These are phyloP conservation scores for Ganoderma multipileum DNA, from an alignment of 1,284 basidiomycete genomes.

Conservation along the genomic window DNA sequence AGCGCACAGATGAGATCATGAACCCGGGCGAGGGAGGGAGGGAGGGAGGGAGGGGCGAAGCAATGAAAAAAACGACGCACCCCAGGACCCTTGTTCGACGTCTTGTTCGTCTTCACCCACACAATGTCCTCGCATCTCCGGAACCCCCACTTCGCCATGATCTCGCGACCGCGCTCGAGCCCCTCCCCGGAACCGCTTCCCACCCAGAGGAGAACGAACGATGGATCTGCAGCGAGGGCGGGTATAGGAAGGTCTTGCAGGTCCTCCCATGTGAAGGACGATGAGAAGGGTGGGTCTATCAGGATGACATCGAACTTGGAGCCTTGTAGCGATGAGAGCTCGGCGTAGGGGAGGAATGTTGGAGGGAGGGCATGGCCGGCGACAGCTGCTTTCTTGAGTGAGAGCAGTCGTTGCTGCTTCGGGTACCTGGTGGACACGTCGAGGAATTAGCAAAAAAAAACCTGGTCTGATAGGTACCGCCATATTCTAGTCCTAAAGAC, in stretches of 20 bases:
- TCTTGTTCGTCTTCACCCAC: constrained; percentile 93
- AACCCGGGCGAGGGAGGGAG: no score
- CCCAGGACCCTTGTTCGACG: constrained; percentile 73
- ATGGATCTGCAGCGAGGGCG: constrained; percentile 86
- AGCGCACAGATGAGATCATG: background rate
- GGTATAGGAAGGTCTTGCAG: constrained; percentile 87
- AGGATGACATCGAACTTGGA: constrained; percentile 93
- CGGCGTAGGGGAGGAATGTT: constrained; percentile 69
- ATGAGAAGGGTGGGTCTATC: constrained; percentile 88
- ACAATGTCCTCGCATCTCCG: constrained; percentile 96
- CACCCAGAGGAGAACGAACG: constrained; percentile 97
- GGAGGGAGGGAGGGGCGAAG: no score
- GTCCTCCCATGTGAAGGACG: constrained; percentile 85
- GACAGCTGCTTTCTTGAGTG: constrained; percentile 79
- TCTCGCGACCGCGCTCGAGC: constrained; percentile 90
- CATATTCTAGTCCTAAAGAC: background rate
- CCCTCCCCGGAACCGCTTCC: constrained; percentile 92
- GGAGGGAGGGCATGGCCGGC: constrained; percentile 68
- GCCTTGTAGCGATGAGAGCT: constrained; percentile 60
- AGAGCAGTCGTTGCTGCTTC: constrained; percentile 84
- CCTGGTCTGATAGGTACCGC: background rate
- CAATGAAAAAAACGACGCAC: constrained; percentile 43
- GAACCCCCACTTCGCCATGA: constrained; percentile 95
- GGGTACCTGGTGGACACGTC: constrained; percentile 70
- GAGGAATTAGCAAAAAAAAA: background rate